These are phyloP conservation scores for Neurospora sublineolata DNA, from an alignment of 495 filamentous ascomycete species.

Conservation along the genomic window DNA sequence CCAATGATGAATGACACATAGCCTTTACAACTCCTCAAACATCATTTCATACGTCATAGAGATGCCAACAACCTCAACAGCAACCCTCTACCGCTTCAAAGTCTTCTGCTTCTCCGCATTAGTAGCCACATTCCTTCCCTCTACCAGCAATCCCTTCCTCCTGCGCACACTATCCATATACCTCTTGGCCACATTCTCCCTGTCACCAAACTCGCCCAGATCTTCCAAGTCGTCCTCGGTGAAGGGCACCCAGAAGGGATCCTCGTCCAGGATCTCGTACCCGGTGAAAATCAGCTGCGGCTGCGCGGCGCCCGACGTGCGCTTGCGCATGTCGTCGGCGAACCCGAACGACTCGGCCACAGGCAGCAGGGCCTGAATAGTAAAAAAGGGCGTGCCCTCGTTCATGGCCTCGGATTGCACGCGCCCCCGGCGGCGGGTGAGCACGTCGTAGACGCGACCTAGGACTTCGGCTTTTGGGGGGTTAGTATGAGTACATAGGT, in stretches of 20 bases:
- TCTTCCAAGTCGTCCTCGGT: slow-evolving; percentile 97
- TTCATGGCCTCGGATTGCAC: slow-evolving; percentile 86
- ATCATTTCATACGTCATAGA: not conserved
- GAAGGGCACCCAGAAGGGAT: slow-evolving; percentile 95
- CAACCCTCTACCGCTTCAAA: slow-evolving; percentile 62
- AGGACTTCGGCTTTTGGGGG: slow-evolving; percentile 69
- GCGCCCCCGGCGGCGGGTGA: slow-evolving; percentile 79
- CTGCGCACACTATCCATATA: slow-evolving; percentile 84
- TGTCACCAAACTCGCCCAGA: slow-evolving; percentile 82
- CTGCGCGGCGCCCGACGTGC: slow-evolving; percentile 78
- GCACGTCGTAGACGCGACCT: slow-evolving; percentile 84
- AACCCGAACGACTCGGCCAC: slow-evolving; percentile 95
- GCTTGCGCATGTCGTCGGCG: slow-evolving; percentile 87
- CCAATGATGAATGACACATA: not conserved
- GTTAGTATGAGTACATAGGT: slow-evolving; percentile 6
- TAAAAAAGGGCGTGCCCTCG: slow-evolving; percentile 93
- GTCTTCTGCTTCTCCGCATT: slow-evolving; percentile 99
- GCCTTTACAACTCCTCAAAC: not conserved
- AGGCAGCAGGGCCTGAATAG: slow-evolving; percentile 73
- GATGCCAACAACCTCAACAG: not conserved
- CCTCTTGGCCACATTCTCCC: slow-evolving; percentile 87
- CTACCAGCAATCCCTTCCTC: slow-evolving; percentile 78
- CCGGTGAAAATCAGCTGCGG: slow-evolving; percentile 90
- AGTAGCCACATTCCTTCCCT: slow-evolving; percentile 55
- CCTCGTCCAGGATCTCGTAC: slow-evolving; percentile 80